phyloP scores from a whole-genome alignment of 1,284 basidiomycete genomes.

The Leccinum insigne region DNA sequence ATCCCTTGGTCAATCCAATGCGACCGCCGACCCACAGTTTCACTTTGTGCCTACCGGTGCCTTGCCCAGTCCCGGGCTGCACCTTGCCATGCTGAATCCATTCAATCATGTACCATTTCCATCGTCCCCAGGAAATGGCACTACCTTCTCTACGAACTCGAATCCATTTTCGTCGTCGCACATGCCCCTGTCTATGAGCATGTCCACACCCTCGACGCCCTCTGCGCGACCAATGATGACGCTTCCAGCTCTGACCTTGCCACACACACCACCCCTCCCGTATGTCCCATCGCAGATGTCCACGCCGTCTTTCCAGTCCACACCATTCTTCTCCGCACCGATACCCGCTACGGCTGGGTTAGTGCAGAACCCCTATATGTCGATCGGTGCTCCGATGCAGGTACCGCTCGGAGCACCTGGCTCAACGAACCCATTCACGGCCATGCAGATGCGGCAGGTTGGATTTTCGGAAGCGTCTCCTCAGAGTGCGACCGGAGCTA shows the following conservation, averaged over 20 bases:
- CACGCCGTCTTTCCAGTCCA: constrained; percentile 3
- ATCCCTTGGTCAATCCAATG: constrained; percentile 10
- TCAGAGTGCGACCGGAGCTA: constrained; percentile 14
- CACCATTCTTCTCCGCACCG: constrained; percentile 10
- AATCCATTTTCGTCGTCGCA: constrained; percentile 20
- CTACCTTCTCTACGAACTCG: constrained; percentile 4
- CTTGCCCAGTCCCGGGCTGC: constrained; percentile 17
- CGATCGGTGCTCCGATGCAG: constrained; percentile 3
- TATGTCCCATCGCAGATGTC: constrained; percentile 6
- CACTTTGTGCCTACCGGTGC: constrained; percentile 11
- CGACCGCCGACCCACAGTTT: background rate
- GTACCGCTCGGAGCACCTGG: constrained; percentile 4
- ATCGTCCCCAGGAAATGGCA: constrained; percentile 5
- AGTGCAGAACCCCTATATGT: constrained; percentile 13
- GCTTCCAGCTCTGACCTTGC: constrained; percentile 6
- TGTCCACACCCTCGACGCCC: constrained; percentile 14
- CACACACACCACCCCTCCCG: constrained; percentile 10
- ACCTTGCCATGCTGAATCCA: constrained; percentile 19
- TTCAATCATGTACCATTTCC: constrained; percentile 16
- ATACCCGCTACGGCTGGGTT: background rate
- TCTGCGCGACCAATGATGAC: constrained; percentile 7
- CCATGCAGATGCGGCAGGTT: constrained; percentile 16
- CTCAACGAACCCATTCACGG: constrained; percentile 21
- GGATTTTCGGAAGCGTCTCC: constrained; percentile 8
- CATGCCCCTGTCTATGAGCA: constrained; percentile 5